These are phyloP conservation scores for Cymodocea nodosa DNA, from an alignment of 116 monocot species.

Conservation along the genomic window DNA sequence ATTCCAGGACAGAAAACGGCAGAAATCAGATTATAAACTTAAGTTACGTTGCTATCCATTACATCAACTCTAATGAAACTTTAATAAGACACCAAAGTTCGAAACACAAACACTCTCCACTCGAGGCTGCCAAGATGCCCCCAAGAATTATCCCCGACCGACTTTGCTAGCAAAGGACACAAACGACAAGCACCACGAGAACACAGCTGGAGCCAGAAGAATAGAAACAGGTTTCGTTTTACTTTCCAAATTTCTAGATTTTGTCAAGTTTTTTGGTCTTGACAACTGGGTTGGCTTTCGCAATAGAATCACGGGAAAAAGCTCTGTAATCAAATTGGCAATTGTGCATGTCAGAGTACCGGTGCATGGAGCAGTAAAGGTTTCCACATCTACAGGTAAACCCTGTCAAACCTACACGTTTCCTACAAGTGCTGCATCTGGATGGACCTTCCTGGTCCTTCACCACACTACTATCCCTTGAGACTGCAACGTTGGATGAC, in stretches of 20 bases:
- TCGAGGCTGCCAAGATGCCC: no score
- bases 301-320: conserved; percentile 21
- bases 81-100: no score
- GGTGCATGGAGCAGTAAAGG: conserved; percentile 22
- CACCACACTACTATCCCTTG: conserved; percentile 12
- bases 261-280: conserved; percentile 27
- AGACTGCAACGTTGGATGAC: conserved; percentile 10
- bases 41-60: no score
- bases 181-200: no score
- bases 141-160: no score
- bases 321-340: conserved; percentile 25
- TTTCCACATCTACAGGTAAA: conserved; percentile 35
- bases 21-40: no score
- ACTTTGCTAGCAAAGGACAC: no score
- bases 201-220: no score
- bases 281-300: conserved; percentile 26
- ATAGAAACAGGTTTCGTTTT: no score
- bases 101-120: no score
- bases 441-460: conserved; percentile 28
- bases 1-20: no score
- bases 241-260: conserved; percentile 11
- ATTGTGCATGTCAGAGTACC: conserved; percentile 27
- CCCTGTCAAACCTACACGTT: conserved; percentile 25
- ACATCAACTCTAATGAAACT: no score
- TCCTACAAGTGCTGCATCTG: conserved; percentile 20